Evolutionary conservation across 2,329 filamentous ascomycete genomes (phyloP), one percentile per base, ranked within the genome.

Genomic region (Aspergillus clavatus): DNA sequence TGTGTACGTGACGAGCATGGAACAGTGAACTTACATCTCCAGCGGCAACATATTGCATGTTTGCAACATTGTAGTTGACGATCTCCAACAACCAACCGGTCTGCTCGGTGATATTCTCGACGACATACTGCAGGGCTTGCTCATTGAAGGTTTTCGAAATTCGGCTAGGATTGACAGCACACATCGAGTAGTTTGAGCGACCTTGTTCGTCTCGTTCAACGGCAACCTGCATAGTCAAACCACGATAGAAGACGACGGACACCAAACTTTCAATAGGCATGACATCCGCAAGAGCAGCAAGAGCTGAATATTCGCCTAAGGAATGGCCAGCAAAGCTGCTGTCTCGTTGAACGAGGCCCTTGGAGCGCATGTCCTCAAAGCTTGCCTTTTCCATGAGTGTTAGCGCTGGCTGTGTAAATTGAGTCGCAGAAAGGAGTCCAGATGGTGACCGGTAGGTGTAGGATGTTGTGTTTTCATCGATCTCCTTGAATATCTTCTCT

Each of bases 341-440:
- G 75, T 97, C 91, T 48, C 89, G 81, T 59, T 95, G 89, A 24
- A 98, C 91, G 26, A 98, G 81, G 50, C 94, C 93, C 79, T 95
- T 97, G 60, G 89, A 81, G 64, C 89, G 89, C 93, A 98, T 97
- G 69, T 98, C 94, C 72, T 97, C 93, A 59, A 98, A 98, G 61
- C 89, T 95, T 48, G 93, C 93, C 81, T 98, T 98, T 78, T 98
- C 93, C 94, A 98, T 98, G 40, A 98, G 80, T 0, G 93, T 98
- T 59, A 98, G 76, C 40, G 93, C 93, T 26, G 93, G 93, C 72
- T 98, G 93, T 0, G 93, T 98, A 76, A 98, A 98, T 67, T 98
- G 93, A 4, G 93, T 98, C 3, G 94, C 93, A 28, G 93, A 98
- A 29, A 98, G 80, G 43, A 98, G 80, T 61, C 93, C 93, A 2